Percentiles rank a stretch among this genome's conserved stretches.
Evolutionary conservation across 2,329 filamentous ascomycete genomes (phyloP).

Genomic region (Fusarium nisikadoi): DNA sequence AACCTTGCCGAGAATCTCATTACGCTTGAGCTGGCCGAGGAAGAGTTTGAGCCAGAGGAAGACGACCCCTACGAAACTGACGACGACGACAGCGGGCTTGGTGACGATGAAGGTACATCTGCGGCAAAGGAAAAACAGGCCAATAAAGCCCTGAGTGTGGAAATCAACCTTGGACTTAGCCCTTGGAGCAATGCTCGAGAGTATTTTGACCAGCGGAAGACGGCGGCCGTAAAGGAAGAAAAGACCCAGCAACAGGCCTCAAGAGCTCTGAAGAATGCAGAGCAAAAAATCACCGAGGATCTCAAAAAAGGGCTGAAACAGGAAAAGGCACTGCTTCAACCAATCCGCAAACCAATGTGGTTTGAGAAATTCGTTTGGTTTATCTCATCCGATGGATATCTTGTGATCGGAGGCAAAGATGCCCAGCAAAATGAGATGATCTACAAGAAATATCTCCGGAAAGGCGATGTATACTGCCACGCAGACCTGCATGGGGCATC

Average conservation of each 20-base stretch:
- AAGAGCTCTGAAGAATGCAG: slow-evolving; percentile 87
- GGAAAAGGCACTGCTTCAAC: slow-evolving; percentile 87
- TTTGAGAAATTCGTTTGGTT: slow-evolving; percentile 99
- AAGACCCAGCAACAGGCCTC: slow-evolving; percentile 85
- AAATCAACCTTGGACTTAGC: slow-evolving; percentile 84
- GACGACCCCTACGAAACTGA: slow-evolving; percentile 73
- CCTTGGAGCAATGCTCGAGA: slow-evolving; percentile 91
- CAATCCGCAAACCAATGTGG: slow-evolving; percentile 87
- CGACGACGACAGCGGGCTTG: slow-evolving; percentile 64
- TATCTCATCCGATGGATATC: slow-evolving; percentile 92
- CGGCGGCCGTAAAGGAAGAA: slow-evolving; percentile 85
- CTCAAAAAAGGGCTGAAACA: slow-evolving; percentile 89
- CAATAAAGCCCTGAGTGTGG: slow-evolving; percentile 73
- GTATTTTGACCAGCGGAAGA: slow-evolving; percentile 91
- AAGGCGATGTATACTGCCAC: slow-evolving; percentile 91
- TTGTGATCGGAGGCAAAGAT: slow-evolving; percentile 90
- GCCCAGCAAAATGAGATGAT: slow-evolving; percentile 89
- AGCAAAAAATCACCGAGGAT: slow-evolving; percentile 87
- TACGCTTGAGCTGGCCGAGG: slow-evolving; percentile 81
- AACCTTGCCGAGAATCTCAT: slow-evolving; percentile 91
- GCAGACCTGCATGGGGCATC: slow-evolving; percentile 88
- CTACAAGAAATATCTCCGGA: slow-evolving; percentile 86
- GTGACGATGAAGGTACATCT: slow-evolving; percentile 51
- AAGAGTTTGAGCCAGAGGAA: slow-evolving; percentile 70
- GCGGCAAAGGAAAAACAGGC: slow-evolving; percentile 53